These are phyloP conservation scores for Trametes maxima DNA, from an alignment of 768 basidiomycete genomes.

Conservation along the genomic window DNA sequence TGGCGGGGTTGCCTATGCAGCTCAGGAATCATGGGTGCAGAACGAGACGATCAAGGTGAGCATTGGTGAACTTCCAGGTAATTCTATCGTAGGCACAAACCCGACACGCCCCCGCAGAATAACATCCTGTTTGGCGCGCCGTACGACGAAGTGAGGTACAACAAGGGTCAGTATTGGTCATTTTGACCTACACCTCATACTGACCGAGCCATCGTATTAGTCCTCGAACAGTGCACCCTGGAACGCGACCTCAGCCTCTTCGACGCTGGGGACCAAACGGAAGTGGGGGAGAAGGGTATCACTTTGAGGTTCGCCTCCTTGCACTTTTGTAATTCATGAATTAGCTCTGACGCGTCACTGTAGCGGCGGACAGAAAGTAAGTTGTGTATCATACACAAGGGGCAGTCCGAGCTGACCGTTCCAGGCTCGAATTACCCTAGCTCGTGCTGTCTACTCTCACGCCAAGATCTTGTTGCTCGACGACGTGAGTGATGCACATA, in stretches of 20 bases:
- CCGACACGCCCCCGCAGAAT: conserved; percentile 10
- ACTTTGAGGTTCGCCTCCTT: conserved; percentile 37
- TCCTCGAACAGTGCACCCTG: conserved; percentile 39
- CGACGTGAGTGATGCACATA: conserved; percentile 30
- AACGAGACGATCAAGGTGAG: conserved; percentile 44
- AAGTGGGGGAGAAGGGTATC: conserved; percentile 61
- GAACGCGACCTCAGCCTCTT: conserved; percentile 49
- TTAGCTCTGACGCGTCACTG: no score
- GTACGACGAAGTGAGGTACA: conserved; percentile 32
- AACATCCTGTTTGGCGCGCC: conserved; percentile 33
- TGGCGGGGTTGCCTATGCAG: conserved; percentile 49
- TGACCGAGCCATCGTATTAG: no score
- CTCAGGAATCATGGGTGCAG: conserved; percentile 53
- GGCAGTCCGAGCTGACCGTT: no score
- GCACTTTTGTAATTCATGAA: no score
- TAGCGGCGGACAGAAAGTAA: conserved; percentile 48
- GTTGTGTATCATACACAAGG: not conserved
- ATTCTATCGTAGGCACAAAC: not conserved
- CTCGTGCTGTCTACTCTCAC: conserved; percentile 43
- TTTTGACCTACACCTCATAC: not conserved
- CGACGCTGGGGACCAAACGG: conserved; percentile 52
- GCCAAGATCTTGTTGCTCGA: conserved; percentile 43
- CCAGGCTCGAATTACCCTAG: conserved; percentile 42
- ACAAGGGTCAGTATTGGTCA: conserved; percentile 20
- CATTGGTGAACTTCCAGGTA: not conserved